A percentile compares a stretch with the other conserved stretches of the same genome.
Conservation (phyloP, 352 stramenopile species). For the Pythium myriotylum region DNA sequence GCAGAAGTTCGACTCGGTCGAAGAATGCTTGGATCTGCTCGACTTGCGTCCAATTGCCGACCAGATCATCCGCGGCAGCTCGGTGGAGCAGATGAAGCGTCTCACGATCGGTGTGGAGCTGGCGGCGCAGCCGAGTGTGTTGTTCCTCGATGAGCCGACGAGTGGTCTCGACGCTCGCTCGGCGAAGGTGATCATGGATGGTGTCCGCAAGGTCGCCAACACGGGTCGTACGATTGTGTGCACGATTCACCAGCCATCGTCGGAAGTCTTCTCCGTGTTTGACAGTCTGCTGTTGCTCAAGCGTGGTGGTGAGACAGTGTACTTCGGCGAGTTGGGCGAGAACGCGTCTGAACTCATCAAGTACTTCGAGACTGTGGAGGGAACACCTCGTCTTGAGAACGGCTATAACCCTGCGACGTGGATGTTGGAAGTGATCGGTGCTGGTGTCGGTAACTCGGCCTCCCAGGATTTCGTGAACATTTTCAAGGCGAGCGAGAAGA, state of each 20-base stretch:
- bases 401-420: slow-evolving; percentile 24
- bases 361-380: slow-evolving; percentile 55
- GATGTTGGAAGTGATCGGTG: slow-evolving; percentile 29
- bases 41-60: slow-evolving; percentile 35
- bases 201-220: slow-evolving; percentile 75
- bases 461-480: not conserved
- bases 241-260: slow-evolving; percentile 34
- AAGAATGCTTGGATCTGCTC: slow-evolving; percentile 39
- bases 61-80: slow-evolving; percentile 34
- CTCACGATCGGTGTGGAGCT: slow-evolving; percentile 63
- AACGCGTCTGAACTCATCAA: slow-evolving; percentile 27
- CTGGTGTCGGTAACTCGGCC: slow-evolving; percentile 11
- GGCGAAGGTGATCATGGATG: slow-evolving; percentile 78
- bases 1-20: slow-evolving; percentile 39
- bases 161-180: slow-evolving; percentile 79
- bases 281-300: slow-evolving; percentile 27
- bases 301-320: slow-evolving; percentile 25
- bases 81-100: slow-evolving; percentile 50
- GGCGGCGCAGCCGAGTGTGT: slow-evolving; percentile 67
- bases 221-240: slow-evolving; percentile 36
- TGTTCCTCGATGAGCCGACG: slow-evolving; percentile 82
- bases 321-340: slow-evolving; percentile 25
- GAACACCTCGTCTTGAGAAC: not conserved
- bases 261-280: slow-evolving; percentile 26
- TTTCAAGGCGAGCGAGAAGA: slow-evolving; percentile 18